These are phyloP conservation scores for Plasmodium yoelii DNA, from an alignment of 169 alveolate species.

Conservation along the genomic window DNA sequence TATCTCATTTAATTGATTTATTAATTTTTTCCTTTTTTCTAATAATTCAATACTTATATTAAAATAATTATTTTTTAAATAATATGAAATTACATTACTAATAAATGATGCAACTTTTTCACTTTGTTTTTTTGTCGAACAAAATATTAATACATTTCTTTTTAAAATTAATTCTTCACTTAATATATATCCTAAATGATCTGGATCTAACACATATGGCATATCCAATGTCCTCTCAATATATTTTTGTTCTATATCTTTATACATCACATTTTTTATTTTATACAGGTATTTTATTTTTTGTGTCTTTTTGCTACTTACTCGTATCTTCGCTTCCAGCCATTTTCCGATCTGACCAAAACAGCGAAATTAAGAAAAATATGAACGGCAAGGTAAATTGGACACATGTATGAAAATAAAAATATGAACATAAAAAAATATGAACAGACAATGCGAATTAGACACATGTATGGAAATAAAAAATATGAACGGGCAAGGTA, in stretches of 20 bases:
- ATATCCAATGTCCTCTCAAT: slow-evolving; percentile 29
- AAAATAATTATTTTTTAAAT: slow-evolving; percentile 27
- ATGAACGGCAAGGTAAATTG: neutral
- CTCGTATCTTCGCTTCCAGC: slow-evolving; percentile 60
- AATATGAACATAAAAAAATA: too few species aligned
- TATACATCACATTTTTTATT: slow-evolving; percentile 39
- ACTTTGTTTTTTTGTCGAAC: slow-evolving; percentile 46
- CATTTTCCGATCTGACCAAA: slow-evolving; percentile 42
- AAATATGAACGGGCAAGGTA: neutral
- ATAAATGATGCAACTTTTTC: slow-evolving; percentile 48
- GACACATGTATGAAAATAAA: too few species aligned
- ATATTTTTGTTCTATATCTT: slow-evolving; percentile 21
- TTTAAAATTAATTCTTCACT: slow-evolving; percentile 62
- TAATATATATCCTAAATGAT: slow-evolving; percentile 42
- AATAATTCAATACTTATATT: slow-evolving; percentile 9
- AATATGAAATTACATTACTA: slow-evolving; percentile 30
- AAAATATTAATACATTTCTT: slow-evolving; percentile 65
- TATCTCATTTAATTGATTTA: slow-evolving; percentile 18
- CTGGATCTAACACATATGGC: slow-evolving; percentile 30
- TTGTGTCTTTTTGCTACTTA: slow-evolving; percentile 34
- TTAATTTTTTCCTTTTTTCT: slow-evolving; percentile 20
- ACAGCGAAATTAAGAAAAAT: neutral
- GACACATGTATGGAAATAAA: too few species aligned
- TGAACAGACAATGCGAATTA: too few species aligned
- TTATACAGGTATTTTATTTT: slow-evolving; percentile 57